These are phyloP conservation scores for Aspergillus incahuasiensis DNA, from an alignment of 495 filamentous ascomycete genomes.

Conservation along the genomic window DNA sequence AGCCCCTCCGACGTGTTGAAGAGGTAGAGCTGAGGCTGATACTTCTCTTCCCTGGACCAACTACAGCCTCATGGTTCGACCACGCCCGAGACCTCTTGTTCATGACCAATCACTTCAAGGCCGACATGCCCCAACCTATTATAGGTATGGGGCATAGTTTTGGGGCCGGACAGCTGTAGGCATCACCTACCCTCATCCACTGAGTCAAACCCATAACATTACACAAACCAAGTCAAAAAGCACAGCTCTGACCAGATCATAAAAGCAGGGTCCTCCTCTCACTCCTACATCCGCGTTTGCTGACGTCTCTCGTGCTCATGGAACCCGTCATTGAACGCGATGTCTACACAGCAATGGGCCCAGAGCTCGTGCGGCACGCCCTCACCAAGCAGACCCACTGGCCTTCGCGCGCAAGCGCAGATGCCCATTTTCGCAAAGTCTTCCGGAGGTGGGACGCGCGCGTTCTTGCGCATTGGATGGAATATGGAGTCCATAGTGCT, in stretches of 20 bases:
- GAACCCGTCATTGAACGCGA: constrained; percentile 6
- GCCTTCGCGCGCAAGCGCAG: background rate
- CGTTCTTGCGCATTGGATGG: background rate
- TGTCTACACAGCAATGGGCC: background rate
- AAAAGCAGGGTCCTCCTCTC: constrained; percentile 21
- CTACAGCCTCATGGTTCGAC: constrained; percentile 55
- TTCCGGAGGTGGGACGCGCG: background rate
- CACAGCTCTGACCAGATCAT: too few relatives aligned
- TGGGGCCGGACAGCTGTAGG: constrained; percentile 54
- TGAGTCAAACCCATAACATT: too few relatives aligned
- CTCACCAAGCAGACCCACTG: background rate
- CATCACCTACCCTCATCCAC: too few relatives aligned
- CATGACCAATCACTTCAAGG: constrained; percentile 65
- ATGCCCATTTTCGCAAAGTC: background rate
- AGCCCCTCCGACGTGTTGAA: too few relatives aligned
- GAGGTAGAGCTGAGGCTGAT: too few relatives aligned
- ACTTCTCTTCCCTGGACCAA: too few relatives aligned
- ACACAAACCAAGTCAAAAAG: too few relatives aligned
- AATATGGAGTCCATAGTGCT: background rate
- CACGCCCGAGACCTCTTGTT: constrained; percentile 67
- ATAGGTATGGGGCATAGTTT: constrained; percentile 77
- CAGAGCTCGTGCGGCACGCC: background rate
- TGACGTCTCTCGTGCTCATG: background rate
- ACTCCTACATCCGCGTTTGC: constrained; percentile 1
- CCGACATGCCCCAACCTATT: constrained; percentile 63